Evolutionary conservation across 1,284 basidiomycete genomes (phyloP).

Genomic region (Ustilago lituana): DNA sequence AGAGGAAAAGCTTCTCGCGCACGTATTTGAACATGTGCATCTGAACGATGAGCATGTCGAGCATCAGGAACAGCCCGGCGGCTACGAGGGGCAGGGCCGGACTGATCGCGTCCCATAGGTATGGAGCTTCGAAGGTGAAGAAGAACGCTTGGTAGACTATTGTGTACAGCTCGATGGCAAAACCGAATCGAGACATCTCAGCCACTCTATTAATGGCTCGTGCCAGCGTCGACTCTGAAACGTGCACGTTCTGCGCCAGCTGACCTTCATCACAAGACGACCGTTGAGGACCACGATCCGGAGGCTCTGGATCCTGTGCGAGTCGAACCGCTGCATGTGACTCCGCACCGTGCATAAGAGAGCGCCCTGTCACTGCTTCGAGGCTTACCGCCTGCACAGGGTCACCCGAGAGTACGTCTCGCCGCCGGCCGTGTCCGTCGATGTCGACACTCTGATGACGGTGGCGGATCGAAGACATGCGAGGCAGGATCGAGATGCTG

Average conservation of each 20-base stretch:
- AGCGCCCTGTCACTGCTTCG: not conserved
- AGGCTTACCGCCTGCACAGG: not conserved
- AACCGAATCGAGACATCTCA: not conserved
- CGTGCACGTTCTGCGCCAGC: too few species aligned
- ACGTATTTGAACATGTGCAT: not conserved
- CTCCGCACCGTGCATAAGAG: too few species aligned
- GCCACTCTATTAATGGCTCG: too few species aligned
- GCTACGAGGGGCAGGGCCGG: conserved; percentile 18
- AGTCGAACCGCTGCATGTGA: too few species aligned
- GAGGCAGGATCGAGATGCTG: not conserved
- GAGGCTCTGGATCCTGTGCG: too few species aligned
- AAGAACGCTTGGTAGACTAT: conserved; percentile 16
- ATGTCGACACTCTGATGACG: conserved; percentile 14
- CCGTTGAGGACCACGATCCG: too few species aligned
- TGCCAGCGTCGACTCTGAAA: too few species aligned
- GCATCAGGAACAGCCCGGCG: conserved; percentile 7
- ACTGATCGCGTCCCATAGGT: conserved; percentile 17
- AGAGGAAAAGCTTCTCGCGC: not conserved
- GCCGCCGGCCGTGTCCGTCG: conserved; percentile 1
- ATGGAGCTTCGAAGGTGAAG: conserved; percentile 25
- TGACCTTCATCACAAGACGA: too few species aligned
- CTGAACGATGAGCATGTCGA: conserved; percentile 13
- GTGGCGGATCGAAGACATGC: conserved; percentile 14
- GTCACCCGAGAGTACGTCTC: not conserved
- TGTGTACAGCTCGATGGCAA: not conserved